Base-by-base conservation (phyloP, 306 rosid genomes). In the Herpetospermum pedunculosum region DNA sequence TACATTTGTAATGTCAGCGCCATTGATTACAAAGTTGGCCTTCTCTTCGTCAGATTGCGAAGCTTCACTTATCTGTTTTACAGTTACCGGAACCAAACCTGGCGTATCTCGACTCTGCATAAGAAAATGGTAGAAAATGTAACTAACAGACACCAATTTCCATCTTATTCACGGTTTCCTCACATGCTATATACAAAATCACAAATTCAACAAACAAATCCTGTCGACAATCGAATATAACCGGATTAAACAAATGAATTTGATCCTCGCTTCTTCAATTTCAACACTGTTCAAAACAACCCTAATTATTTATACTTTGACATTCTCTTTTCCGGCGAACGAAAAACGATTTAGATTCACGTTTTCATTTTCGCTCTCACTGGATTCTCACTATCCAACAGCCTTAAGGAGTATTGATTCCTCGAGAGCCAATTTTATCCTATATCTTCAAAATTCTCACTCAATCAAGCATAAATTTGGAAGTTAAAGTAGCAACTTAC, bases 1-100 rank as follows among this genome's bases (percentile, higher is more conserved):
- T 88, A 95, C 99, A 78, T 95, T 95, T 76, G 81, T 77, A 54
- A 92, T 88, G 70, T 91, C 99, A 4, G 73, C 88, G 3, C 96
- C 99, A 65, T 78, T 83, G 78, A 95, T 83, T 13, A 80, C 75
- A n/a, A 89, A 88, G 76, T 81, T 95, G 0, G 96, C 84, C 43
- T 95, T 95, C 68, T 95, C 99, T 70, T 91, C 97, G 2, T 97
- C 96, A 35, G 96, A 72, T 9, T 91, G 96, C 59, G 85, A 72
- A 2, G 96, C 90, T 73, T 91, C 96, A 19, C 96, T 88, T 11
- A 95, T 85, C 88, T 89, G 92, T 87, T 95, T 95, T 78, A 89
- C 96, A 5, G 97, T 91, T 81, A 89, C 88, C 8, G 97, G 99
- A 82, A 89, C 70, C 81, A 91, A 62, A 57, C 97, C 97, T 69